Base-by-base conservation (phyloP, 75 land plant genomes). In the Cupressus sempervirens region DNA sequence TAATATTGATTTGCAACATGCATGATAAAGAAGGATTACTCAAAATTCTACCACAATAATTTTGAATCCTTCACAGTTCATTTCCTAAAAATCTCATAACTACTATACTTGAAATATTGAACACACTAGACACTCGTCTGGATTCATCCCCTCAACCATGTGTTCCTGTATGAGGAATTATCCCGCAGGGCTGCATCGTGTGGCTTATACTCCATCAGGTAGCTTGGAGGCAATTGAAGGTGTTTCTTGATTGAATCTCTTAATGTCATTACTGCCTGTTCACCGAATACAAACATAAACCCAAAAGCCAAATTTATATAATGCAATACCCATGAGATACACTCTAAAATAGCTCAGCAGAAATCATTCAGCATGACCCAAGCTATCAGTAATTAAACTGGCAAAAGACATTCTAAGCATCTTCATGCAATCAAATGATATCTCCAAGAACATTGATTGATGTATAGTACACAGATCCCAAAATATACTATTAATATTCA, bases 121-220 rank as follows among this genome's bases (percentile, higher is more conserved):
- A 30, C 74, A n/a, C 74, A 70, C 34, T 30, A 30, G 74, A 70
- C 34, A 30, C 74, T 16, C 4, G 65, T 58, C 65, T 10, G 30
- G 74, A 70, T 30, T 75, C 91, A 97, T 41, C 96, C 99, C 87
- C 96, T 93, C 91, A 96, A 85, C 96, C 96, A 96, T 41, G 99
- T 93, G 86, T 97, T 97, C 40, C 99, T 87, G 85, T 96, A 97
- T 0, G 99, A 97, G n/a, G 99, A 97, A 72, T 97, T 93, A 84
- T 97, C 99, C 20, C 95, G 94, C 43, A 97, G 86, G 0, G 99
- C 96, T 75, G 96, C 95, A 86, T 97, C 93, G 84, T 97, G 99
- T 14, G 98, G 90, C 90, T 97, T 97, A 93, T 97, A 97, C 82
- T 97, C 99, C 98, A 96, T 97, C 86, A 96, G 85, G 87, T 97